phyloP scores from a whole-genome alignment of 108 stramenopile species.

The Cyclotella kingstonii region DNA sequence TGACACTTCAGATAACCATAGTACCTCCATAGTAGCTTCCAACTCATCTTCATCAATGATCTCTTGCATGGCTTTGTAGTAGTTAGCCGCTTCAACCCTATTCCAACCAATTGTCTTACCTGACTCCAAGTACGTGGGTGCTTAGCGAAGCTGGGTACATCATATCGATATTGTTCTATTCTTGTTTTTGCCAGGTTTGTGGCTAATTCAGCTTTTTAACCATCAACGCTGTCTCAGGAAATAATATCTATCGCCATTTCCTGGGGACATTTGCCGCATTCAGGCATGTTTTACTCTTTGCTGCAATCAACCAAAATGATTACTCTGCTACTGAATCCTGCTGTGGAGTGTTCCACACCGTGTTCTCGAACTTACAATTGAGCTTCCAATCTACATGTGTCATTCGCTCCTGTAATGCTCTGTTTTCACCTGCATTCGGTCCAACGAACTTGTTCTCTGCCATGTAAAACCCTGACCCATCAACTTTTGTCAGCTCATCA shows the following conservation, averaged over 20 bases:
- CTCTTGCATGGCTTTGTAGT: too few species aligned
- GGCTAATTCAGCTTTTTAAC: neutral
- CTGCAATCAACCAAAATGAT: neutral
- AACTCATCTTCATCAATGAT: too few species aligned
- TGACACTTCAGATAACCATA: too few species aligned
- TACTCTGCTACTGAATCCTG: neutral
- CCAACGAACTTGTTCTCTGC: too few species aligned
- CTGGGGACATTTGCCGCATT: neutral
- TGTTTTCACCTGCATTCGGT: too few species aligned
- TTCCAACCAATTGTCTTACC: too few species aligned
- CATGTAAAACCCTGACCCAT: too few species aligned
- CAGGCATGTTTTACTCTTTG: neutral
- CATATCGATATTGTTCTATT: neutral
- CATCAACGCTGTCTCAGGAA: neutral
- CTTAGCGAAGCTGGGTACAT: neutral
- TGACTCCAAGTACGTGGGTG: neutral
- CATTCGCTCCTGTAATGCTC: neutral
- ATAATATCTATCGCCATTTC: neutral
- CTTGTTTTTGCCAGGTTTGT: neutral
- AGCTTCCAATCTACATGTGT: neutral
- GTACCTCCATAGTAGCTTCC: too few species aligned
- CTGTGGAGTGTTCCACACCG: neutral
- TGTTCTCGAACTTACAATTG: neutral
- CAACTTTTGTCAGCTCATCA: conserved; percentile 15
- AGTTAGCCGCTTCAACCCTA: too few species aligned